Evolutionary conservation across 106 monocot genomes (phyloP).

Genomic region (Triglochin maritima): DNA sequence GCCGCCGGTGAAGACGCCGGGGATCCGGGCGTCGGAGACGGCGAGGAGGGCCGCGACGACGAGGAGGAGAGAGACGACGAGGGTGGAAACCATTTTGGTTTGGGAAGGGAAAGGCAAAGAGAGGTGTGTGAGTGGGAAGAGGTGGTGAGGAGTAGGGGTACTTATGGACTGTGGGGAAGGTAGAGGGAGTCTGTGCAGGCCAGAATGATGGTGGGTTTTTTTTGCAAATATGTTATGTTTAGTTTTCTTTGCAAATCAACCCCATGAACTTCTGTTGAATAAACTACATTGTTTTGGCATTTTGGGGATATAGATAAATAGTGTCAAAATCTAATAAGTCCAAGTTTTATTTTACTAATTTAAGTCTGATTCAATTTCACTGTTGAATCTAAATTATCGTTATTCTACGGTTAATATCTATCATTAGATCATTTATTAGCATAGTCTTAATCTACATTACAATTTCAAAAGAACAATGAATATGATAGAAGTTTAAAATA

Average conservation of each 20-base stretch:
- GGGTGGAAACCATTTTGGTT: background rate
- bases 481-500: too few relatives aligned
- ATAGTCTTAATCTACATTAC: too few relatives aligned
- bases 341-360: too few relatives aligned
- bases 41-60: constrained; percentile 10
- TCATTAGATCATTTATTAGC: too few relatives aligned
- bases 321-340: too few relatives aligned
- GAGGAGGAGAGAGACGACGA: background rate
- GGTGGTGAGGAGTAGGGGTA: background rate
- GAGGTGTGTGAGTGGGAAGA: background rate
- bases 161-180: background rate
- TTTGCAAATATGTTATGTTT: background rate
- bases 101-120: background rate
- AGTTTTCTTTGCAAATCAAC: background rate
- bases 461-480: too few relatives aligned
- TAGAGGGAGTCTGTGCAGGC: background rate
- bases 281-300: too few relatives aligned
- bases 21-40: constrained; percentile 36
- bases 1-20: constrained; percentile 52
- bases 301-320: too few relatives aligned
- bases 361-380: too few relatives aligned
- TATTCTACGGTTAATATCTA: too few relatives aligned
- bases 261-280: background rate
- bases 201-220: background rate
- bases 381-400: too few relatives aligned